A percentile compares a stretch with the other conserved stretches of the same genome.
Conservation (phyloP, 768 basidiomycete species). For the Amanita inopinata region DNA sequence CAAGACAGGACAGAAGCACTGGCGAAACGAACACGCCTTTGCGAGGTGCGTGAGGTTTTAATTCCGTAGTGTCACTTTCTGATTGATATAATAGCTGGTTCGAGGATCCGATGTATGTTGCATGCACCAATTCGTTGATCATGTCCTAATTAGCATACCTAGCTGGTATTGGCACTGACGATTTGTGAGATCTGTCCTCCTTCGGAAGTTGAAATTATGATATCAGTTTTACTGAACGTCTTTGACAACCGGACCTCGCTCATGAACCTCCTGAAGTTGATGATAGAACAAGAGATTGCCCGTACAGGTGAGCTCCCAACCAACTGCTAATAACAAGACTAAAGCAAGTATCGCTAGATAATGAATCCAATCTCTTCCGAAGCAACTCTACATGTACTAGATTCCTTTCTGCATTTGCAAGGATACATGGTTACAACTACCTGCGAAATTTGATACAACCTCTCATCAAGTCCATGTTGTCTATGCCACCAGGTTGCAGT, state of each 20-base stretch:
- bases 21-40: slow-evolving; percentile 41
- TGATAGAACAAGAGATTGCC: slow-evolving; percentile 80
- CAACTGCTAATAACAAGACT: neutral
- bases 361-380: slow-evolving; percentile 76
- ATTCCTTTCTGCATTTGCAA: slow-evolving; percentile 79
- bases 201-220: slow-evolving; percentile 73
- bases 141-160: neutral
- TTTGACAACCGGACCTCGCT: slow-evolving; percentile 73
- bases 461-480: slow-evolving; percentile 63
- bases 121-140: neutral
- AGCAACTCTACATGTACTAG: slow-evolving; percentile 83
- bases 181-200: slow-evolving; percentile 83
- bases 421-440: slow-evolving; percentile 87
- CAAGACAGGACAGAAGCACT: slow-evolving; percentile 39
- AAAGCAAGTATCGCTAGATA: slow-evolving; percentile 36
- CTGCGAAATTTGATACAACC: slow-evolving; percentile 73
- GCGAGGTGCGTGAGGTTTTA: slow-evolving; percentile 38
- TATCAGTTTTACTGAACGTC: slow-evolving; percentile 75
- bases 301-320: slow-evolving; percentile 46
- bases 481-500: slow-evolving; percentile 61
- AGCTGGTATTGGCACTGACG: slow-evolving; percentile 76
- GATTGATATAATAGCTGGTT: slow-evolving; percentile 40
- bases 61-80: neutral
- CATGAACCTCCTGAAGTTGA: slow-evolving; percentile 64
- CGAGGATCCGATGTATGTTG: slow-evolving; percentile 59